Conservation (phyloP, 2,329 filamentous ascomycete species). For the Aspergillus pseudoglaucus region DNA sequence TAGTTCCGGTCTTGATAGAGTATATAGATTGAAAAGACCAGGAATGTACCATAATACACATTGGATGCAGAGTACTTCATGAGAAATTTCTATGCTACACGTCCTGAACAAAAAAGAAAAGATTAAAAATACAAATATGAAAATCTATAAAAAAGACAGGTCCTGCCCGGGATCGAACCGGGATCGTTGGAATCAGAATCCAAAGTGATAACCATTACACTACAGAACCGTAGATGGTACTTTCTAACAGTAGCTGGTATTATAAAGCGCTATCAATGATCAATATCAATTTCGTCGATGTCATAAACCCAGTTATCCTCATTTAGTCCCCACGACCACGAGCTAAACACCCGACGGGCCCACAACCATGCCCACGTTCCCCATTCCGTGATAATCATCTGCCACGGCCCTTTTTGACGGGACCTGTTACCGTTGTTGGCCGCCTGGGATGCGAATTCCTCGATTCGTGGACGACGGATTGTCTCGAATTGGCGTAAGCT, state of each 20-base stretch:
- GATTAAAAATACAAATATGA: too few species aligned
- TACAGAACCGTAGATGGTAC: neutral
- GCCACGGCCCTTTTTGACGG: constrained; percentile 13
- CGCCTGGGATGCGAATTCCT: constrained; percentile 11
- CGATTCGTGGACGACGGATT: constrained; percentile 25
- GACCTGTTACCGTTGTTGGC: neutral
- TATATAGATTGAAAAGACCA: too few species aligned
- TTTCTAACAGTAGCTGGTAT: too few species aligned
- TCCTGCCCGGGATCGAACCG: constrained; percentile 2
- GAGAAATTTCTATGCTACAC: too few species aligned
- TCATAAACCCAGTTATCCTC: constrained; percentile 26
- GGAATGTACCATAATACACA: too few species aligned
- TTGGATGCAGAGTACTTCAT: too few species aligned
- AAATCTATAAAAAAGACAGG: neutral
- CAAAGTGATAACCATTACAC: constrained; percentile 2
- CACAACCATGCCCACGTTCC: constrained; percentile 6
- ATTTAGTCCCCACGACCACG: constrained; percentile 13
- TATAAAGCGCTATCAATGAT: neutral
- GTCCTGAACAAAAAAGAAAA: neutral
- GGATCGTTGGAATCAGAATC: constrained; percentile 2
- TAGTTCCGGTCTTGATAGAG: too few species aligned
- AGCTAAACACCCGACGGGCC: constrained; percentile 12
- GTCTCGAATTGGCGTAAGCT: constrained; percentile 19
- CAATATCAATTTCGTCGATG: constrained; percentile 16
- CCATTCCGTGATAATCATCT: constrained; percentile 9